Percentiles rank a stretch among this genome's conserved stretches.
These are phyloP conservation scores for Claviceps maximensis DNA, from an alignment of 2,329 filamentous ascomycete genomes.

Conservation along the genomic window DNA sequence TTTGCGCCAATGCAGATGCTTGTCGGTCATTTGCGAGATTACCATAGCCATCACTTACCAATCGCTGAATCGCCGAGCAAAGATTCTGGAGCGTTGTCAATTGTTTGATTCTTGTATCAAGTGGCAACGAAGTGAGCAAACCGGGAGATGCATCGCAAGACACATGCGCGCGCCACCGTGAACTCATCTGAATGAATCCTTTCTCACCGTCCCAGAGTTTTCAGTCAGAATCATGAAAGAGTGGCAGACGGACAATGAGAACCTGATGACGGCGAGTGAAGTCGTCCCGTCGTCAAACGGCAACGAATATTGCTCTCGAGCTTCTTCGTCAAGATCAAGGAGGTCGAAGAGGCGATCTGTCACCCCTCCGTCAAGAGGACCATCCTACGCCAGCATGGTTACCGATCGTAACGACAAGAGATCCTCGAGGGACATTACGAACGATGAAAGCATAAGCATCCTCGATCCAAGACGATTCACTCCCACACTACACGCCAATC, in stretches of 20 bases:
- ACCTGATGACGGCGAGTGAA: conserved; percentile 34
- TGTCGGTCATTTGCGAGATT: neutral
- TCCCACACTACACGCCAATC: conserved; percentile 81
- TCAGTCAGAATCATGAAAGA: conserved; percentile 29
- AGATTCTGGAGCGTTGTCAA: conserved; percentile 5
- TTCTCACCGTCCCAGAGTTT: neutral
- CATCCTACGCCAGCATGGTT: conserved; percentile 42
- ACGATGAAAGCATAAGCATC: conserved; percentile 57
- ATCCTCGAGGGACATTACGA: conserved; percentile 43
- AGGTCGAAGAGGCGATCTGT: conserved; percentile 49
- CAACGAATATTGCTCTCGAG: conserved; percentile 56
- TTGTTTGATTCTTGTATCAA: neutral
- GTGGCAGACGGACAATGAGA: conserved; percentile 53
- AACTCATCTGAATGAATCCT: neutral
- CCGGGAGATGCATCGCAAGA: neutral
- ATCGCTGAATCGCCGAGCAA: conserved; percentile 8
- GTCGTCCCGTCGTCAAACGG: conserved; percentile 50
- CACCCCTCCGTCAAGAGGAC: conserved; percentile 46
- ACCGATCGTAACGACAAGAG: conserved; percentile 32
- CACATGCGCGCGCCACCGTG: neutral
- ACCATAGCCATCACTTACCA: conserved; percentile 5
- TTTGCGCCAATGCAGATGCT: neutral
- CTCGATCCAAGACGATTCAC: conserved; percentile 89
- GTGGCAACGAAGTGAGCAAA: neutral
- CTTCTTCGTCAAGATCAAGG: conserved; percentile 49